phyloP scores from a whole-genome alignment of 441 rosid genomes.

The Erysimum cheiri region DNA sequence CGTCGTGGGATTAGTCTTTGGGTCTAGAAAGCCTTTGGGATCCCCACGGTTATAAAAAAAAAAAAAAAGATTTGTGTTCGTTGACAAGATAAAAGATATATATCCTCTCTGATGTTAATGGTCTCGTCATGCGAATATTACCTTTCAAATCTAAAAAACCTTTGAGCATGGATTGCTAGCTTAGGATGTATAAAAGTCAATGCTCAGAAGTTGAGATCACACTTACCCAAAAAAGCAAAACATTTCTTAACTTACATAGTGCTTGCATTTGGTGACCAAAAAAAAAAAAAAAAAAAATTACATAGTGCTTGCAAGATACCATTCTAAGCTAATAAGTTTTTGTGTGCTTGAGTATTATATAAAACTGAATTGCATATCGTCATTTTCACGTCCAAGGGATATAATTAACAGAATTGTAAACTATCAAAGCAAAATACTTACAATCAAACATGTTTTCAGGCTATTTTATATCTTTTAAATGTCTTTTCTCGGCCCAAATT shows the following conservation, averaged over 20 bases:
- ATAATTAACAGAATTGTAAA: not conserved
- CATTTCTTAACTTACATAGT: conserved; percentile 30
- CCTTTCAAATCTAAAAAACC: not conserved
- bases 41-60: too few species aligned
- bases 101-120: not conserved
- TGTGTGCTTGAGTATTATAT: conserved; percentile 15
- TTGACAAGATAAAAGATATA: conserved; percentile 2
- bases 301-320: conserved; percentile 12
- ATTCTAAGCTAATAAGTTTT: conserved; percentile 10
- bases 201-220: conserved; percentile 20
- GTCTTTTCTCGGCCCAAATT: not conserved
- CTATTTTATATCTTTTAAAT: not conserved
- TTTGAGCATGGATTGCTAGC: conserved; percentile 15
- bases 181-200: conserved; percentile 23
- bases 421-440: not conserved
- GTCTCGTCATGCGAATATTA: conserved; percentile 17
- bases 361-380: conserved; percentile 9
- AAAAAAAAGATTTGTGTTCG: too few species aligned
- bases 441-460: not conserved
- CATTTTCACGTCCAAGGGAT: not conserved
- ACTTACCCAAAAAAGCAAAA: conserved; percentile 16
- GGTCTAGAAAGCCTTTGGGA: too few species aligned
- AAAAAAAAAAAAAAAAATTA: too few species aligned
- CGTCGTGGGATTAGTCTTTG: too few species aligned
- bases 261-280: too few species aligned